Base-by-base conservation (phyloP, 108 stramenopile genomes). In the Pseudonitzschia multiseries region DNA sequence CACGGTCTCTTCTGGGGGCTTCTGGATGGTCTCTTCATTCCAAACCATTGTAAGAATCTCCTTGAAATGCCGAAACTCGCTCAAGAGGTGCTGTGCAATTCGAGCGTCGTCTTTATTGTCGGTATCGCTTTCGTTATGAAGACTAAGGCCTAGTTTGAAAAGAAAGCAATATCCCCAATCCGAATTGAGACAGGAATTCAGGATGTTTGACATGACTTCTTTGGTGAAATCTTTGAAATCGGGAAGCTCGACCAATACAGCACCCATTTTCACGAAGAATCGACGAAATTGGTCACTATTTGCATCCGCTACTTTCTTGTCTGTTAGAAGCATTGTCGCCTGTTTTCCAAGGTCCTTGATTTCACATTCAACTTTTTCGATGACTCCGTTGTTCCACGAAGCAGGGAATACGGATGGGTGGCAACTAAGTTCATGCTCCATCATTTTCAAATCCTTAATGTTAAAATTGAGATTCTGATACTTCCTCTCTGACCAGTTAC, bases 21-120 rank as follows among this genome's bases (percentile, higher is more conserved):
- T 87, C 46, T 85, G 87, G 28, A 72, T 73, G 0, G 82, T 83
- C 63, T 87, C 87, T 57, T 83, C 76, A 68, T 87, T 87, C 87
- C 87, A 87, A 18, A 75, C 71, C 87, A 87, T 87, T 10, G 83
- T 84, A 66, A 80, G 26, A 9, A 87, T 84, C 33, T 87, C 87
- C 63, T 87, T 84, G 63, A 87, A 87, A 46, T 85, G 84, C 22
- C 72, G 69, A 46, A 87, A 87, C 48, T 87, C 87, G 20, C 73
- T 57, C 1, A 84, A 59, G 15, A 83, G 51, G 63, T 80, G 77
- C 40, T 87, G 86, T 9, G 83, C 83, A 21, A 87, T 59, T 22
- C 76, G 81, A 41, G 75, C 83, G 36, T 83, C 84, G 27, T 79
- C 80, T 59, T 83, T 76, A 33, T 21, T 52, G 20, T 41, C 76